Conservation (phyloP, 2,329 filamentous ascomycete genomes). For the Diaporthe humulicola region DNA sequence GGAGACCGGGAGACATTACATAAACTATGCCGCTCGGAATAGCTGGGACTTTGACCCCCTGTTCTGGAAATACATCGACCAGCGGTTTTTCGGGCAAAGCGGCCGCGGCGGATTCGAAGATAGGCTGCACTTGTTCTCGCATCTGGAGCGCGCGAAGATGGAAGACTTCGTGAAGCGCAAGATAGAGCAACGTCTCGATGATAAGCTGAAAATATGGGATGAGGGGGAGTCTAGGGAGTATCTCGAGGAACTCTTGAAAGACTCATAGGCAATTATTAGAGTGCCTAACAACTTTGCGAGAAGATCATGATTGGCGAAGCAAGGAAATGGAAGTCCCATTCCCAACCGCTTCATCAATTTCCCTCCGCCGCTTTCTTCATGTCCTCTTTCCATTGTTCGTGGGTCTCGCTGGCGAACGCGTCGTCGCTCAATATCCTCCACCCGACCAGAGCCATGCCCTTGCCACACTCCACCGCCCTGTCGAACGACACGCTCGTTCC, state of each 20-base stretch:
- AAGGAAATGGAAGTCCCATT: neutral
- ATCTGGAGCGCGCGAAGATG: neutral
- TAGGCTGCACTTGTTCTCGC: neutral
- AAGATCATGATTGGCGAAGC: no score
- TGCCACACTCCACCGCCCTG: constrained; percentile 50
- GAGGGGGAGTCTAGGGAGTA: neutral
- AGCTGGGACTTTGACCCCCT: neutral
- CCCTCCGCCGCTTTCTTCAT: constrained; percentile 49
- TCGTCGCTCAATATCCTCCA: constrained; percentile 48
- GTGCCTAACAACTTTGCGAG: no score
- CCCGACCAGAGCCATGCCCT: constrained; percentile 50
- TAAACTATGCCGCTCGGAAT: neutral
- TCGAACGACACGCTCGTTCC: constrained; percentile 53
- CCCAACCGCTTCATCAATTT: neutral
- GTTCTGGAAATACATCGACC: neutral
- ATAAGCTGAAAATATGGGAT: neutral
- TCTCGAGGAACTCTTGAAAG: neutral
- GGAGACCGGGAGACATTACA: neutral
- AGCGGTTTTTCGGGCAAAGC: neutral
- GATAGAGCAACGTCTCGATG: neutral
- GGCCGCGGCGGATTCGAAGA: neutral
- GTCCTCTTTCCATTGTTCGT: constrained; percentile 47
- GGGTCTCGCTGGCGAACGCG: constrained; percentile 42
- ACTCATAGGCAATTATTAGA: neutral
- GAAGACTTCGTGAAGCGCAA: neutral